Base-by-base conservation (phyloP, 495 filamentous ascomycete species). In the Talaromyces liani region DNA sequence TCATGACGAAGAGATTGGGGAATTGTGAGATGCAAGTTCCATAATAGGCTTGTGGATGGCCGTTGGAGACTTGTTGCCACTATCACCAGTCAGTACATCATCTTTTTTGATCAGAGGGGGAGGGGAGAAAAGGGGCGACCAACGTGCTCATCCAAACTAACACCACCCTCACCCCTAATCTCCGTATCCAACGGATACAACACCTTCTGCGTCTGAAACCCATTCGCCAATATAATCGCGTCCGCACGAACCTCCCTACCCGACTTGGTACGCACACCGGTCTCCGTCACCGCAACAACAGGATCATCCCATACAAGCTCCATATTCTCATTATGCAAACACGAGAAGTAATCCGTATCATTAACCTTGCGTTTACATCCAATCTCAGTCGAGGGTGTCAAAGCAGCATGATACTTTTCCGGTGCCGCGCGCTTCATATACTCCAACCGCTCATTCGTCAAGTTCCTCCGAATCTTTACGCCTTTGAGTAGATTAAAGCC, bases 1-100 rank as follows among this genome's bases (percentile, higher is more conserved):
- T 77, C 10, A 85, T 72, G 22, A 82, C 75, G 72, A 86, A 86
- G 65, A 83, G 78, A 60, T 85, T 85, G 4, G 84, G 82, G 66
- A 85, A 86, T 3, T 71, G 74, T 58, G 81, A 79, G 60, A 85
- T 68, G 55, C 81, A 81, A 18, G 78, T 81, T 14, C 80, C 80
- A 60, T 77, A 79, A 65, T 86, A 85, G 14, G 80, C 78, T 63
- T 80, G 78, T 0, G 81, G 65, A 16, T 72, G 74, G 7, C 82
- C 81, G 20, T 77, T 75, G 60, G 45, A 82, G 66, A 63, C 73
- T 68, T 61, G 73, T 63, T 62, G 68, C 82, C 65, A 66, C 68
- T 70, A 36, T 57, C 31, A 27, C 25, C 2, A 59, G 54, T 63
- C 33, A 65, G 51, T 24, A 47, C 34, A 60, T n/a, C n/a, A n/a